phyloP scores from a whole-genome alignment of 2,329 filamentous ascomycete genomes.

The Grosmannia penicillata region DNA sequence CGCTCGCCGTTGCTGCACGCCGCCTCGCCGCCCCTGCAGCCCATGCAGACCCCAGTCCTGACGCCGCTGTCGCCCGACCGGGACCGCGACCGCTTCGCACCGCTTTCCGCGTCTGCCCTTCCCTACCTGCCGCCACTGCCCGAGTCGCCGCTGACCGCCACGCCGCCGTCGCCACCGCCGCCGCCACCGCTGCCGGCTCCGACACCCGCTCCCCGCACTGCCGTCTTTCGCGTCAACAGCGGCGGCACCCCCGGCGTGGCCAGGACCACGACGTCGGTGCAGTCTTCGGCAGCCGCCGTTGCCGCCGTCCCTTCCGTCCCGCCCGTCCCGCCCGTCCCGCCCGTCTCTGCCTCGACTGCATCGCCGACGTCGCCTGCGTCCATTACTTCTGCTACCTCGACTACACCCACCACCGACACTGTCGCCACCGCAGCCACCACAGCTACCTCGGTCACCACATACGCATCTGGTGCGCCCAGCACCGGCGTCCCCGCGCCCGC shows the following conservation, averaged over 20 bases:
- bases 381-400: too few relatives aligned
- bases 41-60: background rate
- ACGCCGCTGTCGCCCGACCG: slow-evolving; percentile 11
- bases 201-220: too few relatives aligned
- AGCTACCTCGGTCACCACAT: background rate
- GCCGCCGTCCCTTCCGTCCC: too few relatives aligned
- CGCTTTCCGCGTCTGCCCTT: too few relatives aligned
- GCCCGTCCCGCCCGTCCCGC: too few relatives aligned
- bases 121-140: slow-evolving; percentile 14
- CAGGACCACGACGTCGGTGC: too few relatives aligned
- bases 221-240: background rate
- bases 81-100: background rate
- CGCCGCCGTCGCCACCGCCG: background rate
- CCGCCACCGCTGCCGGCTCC: background rate
- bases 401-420: background rate
- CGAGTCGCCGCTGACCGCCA: slow-evolving; percentile 12
- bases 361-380: too few relatives aligned
- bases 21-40: slow-evolving; percentile 1
- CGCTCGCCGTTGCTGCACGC: too few relatives aligned
- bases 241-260: background rate
- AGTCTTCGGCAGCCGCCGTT: too few relatives aligned
- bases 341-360: too few relatives aligned
- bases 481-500: too few relatives aligned
- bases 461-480: too few relatives aligned
- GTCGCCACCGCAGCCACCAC: background rate